phyloP scores from a whole-genome alignment of 2,329 filamentous ascomycete genomes.

The Talaromyces verruculosus region DNA sequence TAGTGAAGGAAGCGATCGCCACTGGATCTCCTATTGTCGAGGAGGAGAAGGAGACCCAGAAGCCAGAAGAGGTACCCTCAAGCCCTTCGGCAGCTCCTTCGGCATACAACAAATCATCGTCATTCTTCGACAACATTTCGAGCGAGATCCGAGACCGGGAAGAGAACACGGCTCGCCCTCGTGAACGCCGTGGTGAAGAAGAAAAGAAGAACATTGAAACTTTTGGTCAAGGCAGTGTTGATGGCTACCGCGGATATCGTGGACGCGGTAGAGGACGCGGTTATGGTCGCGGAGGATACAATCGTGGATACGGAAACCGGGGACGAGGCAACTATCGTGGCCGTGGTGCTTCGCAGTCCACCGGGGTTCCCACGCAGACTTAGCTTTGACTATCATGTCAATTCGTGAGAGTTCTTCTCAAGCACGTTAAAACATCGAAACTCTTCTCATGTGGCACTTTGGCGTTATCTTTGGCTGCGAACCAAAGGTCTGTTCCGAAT shows the following conservation, averaged over 20 bases:
- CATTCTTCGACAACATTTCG: constrained; percentile 98
- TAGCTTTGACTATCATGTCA: constrained; percentile 23
- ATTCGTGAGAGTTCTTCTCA: not conserved
- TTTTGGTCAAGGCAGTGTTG: constrained; percentile 93
- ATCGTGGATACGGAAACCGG: constrained; percentile 43
- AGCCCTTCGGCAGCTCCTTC: constrained; percentile 41
- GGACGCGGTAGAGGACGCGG: constrained; percentile 64
- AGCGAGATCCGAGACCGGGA: constrained; percentile 88
- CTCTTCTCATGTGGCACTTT: constrained; percentile 3
- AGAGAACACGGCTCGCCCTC: constrained; percentile 66
- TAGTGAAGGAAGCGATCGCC: constrained; percentile 85
- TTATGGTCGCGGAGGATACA: constrained; percentile 48
- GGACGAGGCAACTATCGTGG: constrained; percentile 44
- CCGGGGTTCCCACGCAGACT: constrained; percentile 39
- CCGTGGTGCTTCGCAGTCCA: constrained; percentile 39
- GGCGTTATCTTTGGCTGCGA: constrained; percentile 13
- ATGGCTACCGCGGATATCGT: constrained; percentile 77
- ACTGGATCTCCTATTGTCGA: constrained; percentile 66
- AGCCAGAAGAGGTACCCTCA: constrained; percentile 34
- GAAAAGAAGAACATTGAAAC: constrained; percentile 96
- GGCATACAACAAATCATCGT: constrained; percentile 81
- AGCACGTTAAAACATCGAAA: not conserved
- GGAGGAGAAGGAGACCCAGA: constrained; percentile 52
- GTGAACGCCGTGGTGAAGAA: constrained; percentile 88
- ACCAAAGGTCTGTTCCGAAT: constrained; percentile 15